phyloP scores from a whole-genome alignment of 768 basidiomycete genomes.

The Daedaleopsis sinensis region DNA sequence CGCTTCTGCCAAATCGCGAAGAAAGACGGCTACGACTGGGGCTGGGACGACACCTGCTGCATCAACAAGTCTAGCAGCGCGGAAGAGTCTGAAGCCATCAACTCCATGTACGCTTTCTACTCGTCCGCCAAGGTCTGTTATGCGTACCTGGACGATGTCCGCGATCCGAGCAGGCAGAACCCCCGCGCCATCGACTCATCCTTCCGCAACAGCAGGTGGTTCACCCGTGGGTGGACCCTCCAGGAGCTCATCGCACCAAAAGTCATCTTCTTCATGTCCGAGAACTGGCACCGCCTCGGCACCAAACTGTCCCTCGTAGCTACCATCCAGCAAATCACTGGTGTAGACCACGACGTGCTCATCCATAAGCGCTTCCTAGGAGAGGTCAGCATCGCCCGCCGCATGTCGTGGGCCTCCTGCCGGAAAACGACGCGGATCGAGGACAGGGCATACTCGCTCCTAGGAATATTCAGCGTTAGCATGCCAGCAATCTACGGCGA shows the following conservation, averaged over 20 bases:
- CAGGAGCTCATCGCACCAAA: constrained; percentile 13
- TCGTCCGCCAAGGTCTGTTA: background rate
- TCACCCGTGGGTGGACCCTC: constrained; percentile 12
- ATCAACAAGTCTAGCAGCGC: constrained; percentile 6
- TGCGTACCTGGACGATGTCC: background rate
- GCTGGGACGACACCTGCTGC: constrained; percentile 1
- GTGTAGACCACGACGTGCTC: background rate
- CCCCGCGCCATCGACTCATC: background rate
- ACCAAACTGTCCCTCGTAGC: background rate
- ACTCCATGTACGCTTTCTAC: constrained; percentile 1
- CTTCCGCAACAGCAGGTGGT: constrained; percentile 1
- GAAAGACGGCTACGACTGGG: background rate
- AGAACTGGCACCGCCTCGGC: constrained; percentile 4
- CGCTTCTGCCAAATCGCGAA: background rate
- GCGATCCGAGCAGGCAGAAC: background rate
- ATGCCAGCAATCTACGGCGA: constrained; percentile 9
- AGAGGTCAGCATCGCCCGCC: constrained; percentile 4
- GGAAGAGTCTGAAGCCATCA: background rate
- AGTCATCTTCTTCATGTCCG: background rate
- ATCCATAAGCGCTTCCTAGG: background rate
- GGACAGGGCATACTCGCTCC: constrained; percentile 12
- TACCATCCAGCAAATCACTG: background rate
- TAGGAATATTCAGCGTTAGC: constrained; percentile 13
- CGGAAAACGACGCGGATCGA: constrained; percentile 2
- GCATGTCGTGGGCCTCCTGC: constrained; percentile 10